phyloP scores from a whole-genome alignment of 352 stramenopile species.

The Globisporangium nodosum region DNA sequence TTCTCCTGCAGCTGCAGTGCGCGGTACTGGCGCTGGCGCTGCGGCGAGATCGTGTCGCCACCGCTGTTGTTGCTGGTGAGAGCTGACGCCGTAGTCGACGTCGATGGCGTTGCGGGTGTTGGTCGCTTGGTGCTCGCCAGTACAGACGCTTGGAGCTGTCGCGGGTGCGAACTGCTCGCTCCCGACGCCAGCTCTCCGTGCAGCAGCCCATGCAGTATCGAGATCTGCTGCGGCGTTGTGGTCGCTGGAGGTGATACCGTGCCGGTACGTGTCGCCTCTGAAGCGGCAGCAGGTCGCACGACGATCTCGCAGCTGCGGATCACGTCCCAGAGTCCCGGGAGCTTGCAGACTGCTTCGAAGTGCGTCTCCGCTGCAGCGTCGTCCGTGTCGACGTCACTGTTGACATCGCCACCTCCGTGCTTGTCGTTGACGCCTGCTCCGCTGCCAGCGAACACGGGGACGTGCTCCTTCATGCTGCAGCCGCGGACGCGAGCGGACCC shows the following conservation, averaged over 20 bases:
- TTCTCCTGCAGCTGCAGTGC: constrained; percentile 62
- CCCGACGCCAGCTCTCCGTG: constrained; percentile 1
- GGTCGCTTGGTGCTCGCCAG: constrained; percentile 2
- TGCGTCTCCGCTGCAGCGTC: constrained; percentile 3
- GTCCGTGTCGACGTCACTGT: not conserved
- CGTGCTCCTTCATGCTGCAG: constrained; percentile 39
- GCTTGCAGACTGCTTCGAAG: constrained; percentile 16
- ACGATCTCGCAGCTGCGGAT: constrained; percentile 16
- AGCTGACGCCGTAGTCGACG: not conserved
- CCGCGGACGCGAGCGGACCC: constrained; percentile 9
- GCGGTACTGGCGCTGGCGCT: constrained; percentile 33
- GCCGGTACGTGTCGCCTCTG: not conserved
- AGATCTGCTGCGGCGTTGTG: not conserved
- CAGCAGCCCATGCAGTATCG: constrained; percentile 1
- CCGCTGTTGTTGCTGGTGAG: not conserved
- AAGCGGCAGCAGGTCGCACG: not conserved
- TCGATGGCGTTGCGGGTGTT: not conserved
- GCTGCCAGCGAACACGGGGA: constrained; percentile 10
- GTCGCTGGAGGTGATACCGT: not conserved
- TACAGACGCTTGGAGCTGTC: not conserved
- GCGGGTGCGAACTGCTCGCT: not conserved
- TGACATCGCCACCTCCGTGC: not conserved
- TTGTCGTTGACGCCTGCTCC: not conserved
- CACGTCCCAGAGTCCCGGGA: constrained; percentile 37
- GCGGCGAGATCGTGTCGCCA: constrained; percentile 11